These are phyloP conservation scores for Triticum turgidum DNA, from an alignment of 176 grass and related monocot species.

Conservation along the genomic window DNA sequence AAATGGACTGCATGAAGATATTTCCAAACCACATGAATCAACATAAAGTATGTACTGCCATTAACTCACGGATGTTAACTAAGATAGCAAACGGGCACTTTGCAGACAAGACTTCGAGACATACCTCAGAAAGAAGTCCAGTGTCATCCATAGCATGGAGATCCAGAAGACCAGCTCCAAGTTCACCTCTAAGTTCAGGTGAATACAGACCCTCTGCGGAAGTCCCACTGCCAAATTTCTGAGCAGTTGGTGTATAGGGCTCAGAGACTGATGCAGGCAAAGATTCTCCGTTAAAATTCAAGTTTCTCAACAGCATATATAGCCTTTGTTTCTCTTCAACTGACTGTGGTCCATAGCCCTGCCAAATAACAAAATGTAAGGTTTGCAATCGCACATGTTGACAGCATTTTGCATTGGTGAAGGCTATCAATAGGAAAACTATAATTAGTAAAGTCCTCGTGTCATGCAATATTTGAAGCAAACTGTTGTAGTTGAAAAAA, in stretches of 20 bases:
- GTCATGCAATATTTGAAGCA: constrained; percentile 3
- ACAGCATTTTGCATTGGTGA: background rate
- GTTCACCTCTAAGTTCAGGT: constrained; percentile 88
- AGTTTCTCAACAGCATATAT: constrained; percentile 72
- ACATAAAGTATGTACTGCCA: constrained; percentile 28
- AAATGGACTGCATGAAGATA: constrained; percentile 23
- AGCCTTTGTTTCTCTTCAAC: constrained; percentile 96
- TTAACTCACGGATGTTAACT: background rate
- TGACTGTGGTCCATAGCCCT: constrained; percentile 95
- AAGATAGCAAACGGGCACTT: background rate
- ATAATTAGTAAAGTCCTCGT: background rate
- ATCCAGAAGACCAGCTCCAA: constrained; percentile 96
- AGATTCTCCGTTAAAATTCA: constrained; percentile 87
- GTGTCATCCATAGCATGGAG: constrained; percentile 97
- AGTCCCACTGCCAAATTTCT: constrained; percentile 58
- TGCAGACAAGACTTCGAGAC: background rate
- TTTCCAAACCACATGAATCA: constrained; percentile 18
- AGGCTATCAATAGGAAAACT: background rate
- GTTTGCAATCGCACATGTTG: background rate
- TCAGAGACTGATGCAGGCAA: constrained; percentile 56
- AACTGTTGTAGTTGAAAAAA: background rate
- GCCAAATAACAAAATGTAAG: constrained; percentile 39
- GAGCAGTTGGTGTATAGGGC: constrained; percentile 60
- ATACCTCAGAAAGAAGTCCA: constrained; percentile 91
- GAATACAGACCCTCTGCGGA: constrained; percentile 82